Conservation (phyloP, 2,329 filamentous ascomycete genomes). For the Elsinoe arachidis region DNA sequence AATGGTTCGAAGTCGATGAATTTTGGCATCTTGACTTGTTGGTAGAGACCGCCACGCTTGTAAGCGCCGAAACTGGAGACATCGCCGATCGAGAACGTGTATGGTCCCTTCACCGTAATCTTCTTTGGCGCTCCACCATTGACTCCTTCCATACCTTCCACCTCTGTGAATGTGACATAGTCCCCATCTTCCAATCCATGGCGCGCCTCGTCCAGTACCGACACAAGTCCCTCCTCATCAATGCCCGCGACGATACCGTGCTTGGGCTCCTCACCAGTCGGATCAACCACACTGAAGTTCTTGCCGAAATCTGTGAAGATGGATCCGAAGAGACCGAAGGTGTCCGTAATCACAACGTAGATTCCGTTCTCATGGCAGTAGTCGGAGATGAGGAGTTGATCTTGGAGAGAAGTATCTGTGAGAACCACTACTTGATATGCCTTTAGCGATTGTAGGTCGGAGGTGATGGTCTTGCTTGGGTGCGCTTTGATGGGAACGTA, state of each 20-base stretch:
- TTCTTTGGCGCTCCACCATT: constrained; percentile 81
- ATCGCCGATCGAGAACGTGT: constrained; percentile 94
- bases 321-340: constrained; percentile 86
- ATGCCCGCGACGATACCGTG: constrained; percentile 86
- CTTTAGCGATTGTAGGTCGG: constrained; percentile 73
- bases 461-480: constrained; percentile 53
- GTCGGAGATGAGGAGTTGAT: constrained; percentile 77
- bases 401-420: constrained; percentile 70
- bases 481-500: constrained; percentile 87
- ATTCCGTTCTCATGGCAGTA: constrained; percentile 94
- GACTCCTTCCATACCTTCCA: constrained; percentile 83
- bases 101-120: constrained; percentile 85
- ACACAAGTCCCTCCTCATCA: constrained; percentile 81
- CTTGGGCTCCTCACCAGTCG: constrained; percentile 79
- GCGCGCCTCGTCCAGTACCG: constrained; percentile 84
- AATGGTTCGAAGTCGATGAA: constrained; percentile 81
- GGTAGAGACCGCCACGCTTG: constrained; percentile 77
- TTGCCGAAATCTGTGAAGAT: constrained; percentile 97
- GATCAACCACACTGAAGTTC: constrained; percentile 82
- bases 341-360: constrained; percentile 78
- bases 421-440: constrained; percentile 89
- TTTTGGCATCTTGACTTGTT: constrained; percentile 98
- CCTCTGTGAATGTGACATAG: constrained; percentile 86
- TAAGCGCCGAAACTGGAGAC: constrained; percentile 82
- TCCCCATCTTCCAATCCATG: constrained; percentile 96